These are phyloP conservation scores for Paxillus rubicundulus DNA, from an alignment of 768 basidiomycete genomes.

Conservation along the genomic window DNA sequence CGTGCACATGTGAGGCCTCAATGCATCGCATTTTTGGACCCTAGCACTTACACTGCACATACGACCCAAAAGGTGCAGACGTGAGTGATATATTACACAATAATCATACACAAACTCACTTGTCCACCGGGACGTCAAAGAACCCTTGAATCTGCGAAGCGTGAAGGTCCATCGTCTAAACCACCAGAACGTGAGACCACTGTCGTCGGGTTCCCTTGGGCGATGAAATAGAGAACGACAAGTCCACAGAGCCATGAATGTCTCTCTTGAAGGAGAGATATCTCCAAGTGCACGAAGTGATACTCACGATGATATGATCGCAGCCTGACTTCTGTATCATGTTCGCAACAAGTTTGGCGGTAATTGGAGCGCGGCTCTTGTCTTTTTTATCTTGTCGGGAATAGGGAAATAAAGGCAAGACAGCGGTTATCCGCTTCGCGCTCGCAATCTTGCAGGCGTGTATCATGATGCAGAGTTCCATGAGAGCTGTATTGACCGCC, in stretches of 20 bases:
- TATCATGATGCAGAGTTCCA: slow-evolving; percentile 99
- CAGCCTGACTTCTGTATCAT: slow-evolving; percentile 92
- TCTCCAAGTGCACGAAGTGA: neutral
- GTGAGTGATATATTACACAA: slow-evolving; percentile 14
- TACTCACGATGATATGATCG: slow-evolving; percentile 93
- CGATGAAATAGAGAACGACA: neutral
- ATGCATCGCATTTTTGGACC: slow-evolving; percentile 1
- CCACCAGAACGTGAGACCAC: slow-evolving; percentile 2
- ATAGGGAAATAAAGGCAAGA: slow-evolving; percentile 95
- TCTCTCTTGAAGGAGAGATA: neutral
- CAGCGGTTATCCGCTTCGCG: slow-evolving; percentile 96
- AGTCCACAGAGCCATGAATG: neutral
- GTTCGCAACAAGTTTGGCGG: slow-evolving; percentile 97
- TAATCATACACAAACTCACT: slow-evolving; percentile 57
- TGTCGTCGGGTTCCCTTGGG: slow-evolving; percentile 3
- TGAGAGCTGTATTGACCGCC: slow-evolving; percentile 87
- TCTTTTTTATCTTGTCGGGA: slow-evolving; percentile 99
- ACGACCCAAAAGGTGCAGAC: neutral
- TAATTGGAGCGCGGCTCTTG: slow-evolving; percentile 96
- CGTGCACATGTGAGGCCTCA: slow-evolving; percentile 21
- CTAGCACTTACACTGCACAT: slow-evolving; percentile 49
- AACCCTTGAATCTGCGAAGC: slow-evolving; percentile 99
- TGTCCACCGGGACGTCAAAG: slow-evolving; percentile 99
- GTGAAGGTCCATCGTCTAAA: slow-evolving; percentile 96
- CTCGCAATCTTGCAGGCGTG: slow-evolving; percentile 99